Conservation (phyloP, 129 eudicot genomes). For the Flaveria sonorensis region DNA sequence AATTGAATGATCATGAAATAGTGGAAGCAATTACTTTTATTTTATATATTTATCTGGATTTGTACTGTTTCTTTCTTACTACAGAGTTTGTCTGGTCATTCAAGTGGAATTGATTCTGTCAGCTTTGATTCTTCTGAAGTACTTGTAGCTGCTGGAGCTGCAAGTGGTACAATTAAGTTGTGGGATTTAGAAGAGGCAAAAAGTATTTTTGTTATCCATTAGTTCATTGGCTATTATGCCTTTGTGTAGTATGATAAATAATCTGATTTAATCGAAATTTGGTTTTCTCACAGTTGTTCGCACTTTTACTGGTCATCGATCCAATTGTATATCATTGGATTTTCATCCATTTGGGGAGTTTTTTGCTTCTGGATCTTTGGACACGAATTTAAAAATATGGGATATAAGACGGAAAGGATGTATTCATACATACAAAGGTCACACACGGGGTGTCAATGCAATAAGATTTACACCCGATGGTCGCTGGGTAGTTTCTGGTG, state of each 20-base stretch:
- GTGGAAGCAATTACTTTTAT: background rate
- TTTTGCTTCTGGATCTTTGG: conserved; percentile 96
- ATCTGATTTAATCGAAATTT: background rate
- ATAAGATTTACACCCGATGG: conserved; percentile 99
- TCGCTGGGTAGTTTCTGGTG: conserved; percentile 99
- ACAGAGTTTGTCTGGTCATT: conserved; percentile 97
- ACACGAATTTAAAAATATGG: conserved; percentile 98
- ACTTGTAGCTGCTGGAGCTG: conserved; percentile 96
- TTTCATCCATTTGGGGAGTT: conserved; percentile 98
- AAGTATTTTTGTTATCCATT: conserved; percentile 43
- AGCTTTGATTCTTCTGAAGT: conserved; percentile 97
- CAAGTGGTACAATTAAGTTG: conserved; percentile 97
- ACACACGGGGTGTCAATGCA: conserved; percentile 93
- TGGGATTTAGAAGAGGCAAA: conserved; percentile 99
- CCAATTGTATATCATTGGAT: conserved; percentile 93
- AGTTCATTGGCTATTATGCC: background rate
- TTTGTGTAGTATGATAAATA: conserved; percentile 16
- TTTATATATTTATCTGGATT: background rate
- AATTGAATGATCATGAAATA: background rate
- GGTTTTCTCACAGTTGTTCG: conserved; percentile 68
- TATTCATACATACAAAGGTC: conserved; percentile 96
- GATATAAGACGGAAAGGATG: conserved; percentile 95
- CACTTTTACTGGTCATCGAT: conserved; percentile 91
- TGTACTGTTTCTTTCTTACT: conserved; percentile 24
- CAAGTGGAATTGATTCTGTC: conserved; percentile 99